These are phyloP conservation scores for Pisolithus marmoratus DNA, from an alignment of 768 basidiomycete genomes.

Conservation along the genomic window DNA sequence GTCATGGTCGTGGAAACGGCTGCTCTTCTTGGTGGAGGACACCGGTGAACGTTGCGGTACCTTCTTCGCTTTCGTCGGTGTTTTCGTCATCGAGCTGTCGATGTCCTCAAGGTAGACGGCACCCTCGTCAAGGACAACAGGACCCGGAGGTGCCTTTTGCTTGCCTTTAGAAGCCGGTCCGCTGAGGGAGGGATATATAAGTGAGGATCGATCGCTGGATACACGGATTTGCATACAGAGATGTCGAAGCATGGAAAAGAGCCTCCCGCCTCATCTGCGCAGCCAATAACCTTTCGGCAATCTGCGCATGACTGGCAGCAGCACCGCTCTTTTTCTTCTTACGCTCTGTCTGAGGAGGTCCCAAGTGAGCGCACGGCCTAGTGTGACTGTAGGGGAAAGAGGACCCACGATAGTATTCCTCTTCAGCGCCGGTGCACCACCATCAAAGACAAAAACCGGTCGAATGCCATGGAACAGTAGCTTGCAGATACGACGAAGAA, in stretches of 20 bases:
- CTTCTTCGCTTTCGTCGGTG: constrained; percentile 34
- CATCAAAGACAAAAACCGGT: constrained; percentile 98
- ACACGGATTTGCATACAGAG: constrained; percentile 33
- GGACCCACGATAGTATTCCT: constrained; percentile 75
- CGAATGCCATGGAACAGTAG: constrained; percentile 96
- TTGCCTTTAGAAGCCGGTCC: constrained; percentile 36
- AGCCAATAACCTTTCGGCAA: constrained; percentile 89
- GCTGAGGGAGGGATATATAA: constrained; percentile 7
- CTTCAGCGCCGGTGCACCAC: constrained; percentile 90
- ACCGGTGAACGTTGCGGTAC: constrained; percentile 32
- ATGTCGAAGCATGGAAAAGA: constrained; percentile 51
- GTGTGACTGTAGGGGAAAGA: background rate
- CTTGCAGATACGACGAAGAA: constrained; percentile 86
- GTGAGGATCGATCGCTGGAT: background rate
- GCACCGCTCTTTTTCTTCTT: constrained; percentile 91
- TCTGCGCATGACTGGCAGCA: constrained; percentile 73
- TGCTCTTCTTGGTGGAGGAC: constrained; percentile 50
- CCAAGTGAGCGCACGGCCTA: constrained; percentile 2
- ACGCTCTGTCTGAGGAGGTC: constrained; percentile 59
- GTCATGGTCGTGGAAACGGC: constrained; percentile 72
- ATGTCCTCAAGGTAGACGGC: constrained; percentile 90
- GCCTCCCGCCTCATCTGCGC: constrained; percentile 91
- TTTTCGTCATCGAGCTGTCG: constrained; percentile 46
- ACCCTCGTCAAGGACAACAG: constrained; percentile 58
- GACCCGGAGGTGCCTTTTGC: constrained; percentile 39